Percentiles rank a stretch among this genome's conserved stretches.
Conservation (phyloP, 805 yeast genomes). For the Yueomyces sinensis region DNA sequence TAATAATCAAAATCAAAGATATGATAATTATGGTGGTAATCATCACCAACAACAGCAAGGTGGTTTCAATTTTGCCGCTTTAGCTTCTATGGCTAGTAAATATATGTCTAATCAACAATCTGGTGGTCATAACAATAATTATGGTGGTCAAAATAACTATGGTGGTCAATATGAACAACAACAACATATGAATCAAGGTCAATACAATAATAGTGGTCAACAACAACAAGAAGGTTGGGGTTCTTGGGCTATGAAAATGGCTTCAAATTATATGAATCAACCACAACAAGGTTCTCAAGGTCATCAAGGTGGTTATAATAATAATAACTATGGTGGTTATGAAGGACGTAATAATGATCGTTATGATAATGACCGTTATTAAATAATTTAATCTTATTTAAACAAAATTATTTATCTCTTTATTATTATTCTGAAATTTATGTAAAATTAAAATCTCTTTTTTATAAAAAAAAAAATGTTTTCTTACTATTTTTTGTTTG, state of each 20-base stretch:
- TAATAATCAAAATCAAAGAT: background rate
- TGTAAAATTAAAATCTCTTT: no score
- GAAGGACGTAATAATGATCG: background rate
- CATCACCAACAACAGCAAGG: constrained; percentile 1
- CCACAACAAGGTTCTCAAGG: background rate
- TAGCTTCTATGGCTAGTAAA: constrained; percentile 16
- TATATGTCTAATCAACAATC: background rate
- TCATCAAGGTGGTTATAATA: background rate
- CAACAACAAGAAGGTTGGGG: background rate
- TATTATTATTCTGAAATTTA: no score
- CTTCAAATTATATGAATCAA: background rate
- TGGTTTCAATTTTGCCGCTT: constrained; percentile 10
- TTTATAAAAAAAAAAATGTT: no score
- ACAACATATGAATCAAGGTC: background rate
- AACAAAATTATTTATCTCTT: no score
- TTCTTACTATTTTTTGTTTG: no score
- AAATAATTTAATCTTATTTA: no score
- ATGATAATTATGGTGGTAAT: no score
- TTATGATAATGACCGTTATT: background rate
- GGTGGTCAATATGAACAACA: background rate
- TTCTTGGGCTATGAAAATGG: background rate
- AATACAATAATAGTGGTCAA: background rate
- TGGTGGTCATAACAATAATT: background rate
- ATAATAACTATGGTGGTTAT: background rate
- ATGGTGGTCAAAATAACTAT: background rate